Percentiles rank a stretch among this genome's conserved stretches.
These are phyloP conservation scores for Phytophthora pini DNA, from an alignment of 352 stramenopile genomes.

Conservation along the genomic window DNA sequence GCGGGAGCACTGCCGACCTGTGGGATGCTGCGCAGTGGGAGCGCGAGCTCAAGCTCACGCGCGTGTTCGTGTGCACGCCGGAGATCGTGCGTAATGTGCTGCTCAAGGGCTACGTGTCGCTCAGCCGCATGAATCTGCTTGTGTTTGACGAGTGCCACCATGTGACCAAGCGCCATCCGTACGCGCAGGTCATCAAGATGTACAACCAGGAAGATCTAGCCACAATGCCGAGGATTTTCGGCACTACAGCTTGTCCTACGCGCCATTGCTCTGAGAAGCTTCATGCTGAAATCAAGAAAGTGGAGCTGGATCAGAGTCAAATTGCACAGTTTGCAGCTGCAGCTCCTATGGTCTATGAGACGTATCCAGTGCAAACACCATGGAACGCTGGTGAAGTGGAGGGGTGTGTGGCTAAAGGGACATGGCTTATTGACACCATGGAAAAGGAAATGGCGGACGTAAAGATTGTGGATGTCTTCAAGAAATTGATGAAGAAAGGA, in stretches of 20 bases:
- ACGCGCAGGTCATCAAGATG: slow-evolving; percentile 88
- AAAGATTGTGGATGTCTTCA: slow-evolving; percentile 54
- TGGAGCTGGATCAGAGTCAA: slow-evolving; percentile 66
- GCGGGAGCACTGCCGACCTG: slow-evolving; percentile 51
- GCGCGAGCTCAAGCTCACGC: slow-evolving; percentile 56
- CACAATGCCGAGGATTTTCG: slow-evolving; percentile 80
- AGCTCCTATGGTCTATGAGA: slow-evolving; percentile 70
- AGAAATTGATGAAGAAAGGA: slow-evolving; percentile 61
- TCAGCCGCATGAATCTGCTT: slow-evolving; percentile 83
- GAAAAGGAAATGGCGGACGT: slow-evolving; percentile 53
- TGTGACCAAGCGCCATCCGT: slow-evolving; percentile 89
- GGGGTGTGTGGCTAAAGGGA: slow-evolving; percentile 1
- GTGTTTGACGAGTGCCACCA: slow-evolving; percentile 93
- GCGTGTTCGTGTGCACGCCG: slow-evolving; percentile 89
- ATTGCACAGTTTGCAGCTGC: slow-evolving; percentile 66
- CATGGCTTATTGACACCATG: slow-evolving; percentile 47
- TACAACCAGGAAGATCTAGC: slow-evolving; percentile 52
- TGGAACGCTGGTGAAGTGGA: slow-evolving; percentile 34
- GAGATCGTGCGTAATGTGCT: slow-evolving; percentile 88
- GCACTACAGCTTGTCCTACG: slow-evolving; percentile 81
- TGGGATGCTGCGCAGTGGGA: slow-evolving; percentile 74
- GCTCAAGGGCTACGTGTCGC: slow-evolving; percentile 82
- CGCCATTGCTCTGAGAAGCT: slow-evolving; percentile 77
- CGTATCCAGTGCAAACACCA: slow-evolving; percentile 49
- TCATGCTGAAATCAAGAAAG: slow-evolving; percentile 72